These are phyloP conservation scores for Ceratopteris richardii DNA, from an alignment of 75 land plant species.

Conservation along the genomic window DNA sequence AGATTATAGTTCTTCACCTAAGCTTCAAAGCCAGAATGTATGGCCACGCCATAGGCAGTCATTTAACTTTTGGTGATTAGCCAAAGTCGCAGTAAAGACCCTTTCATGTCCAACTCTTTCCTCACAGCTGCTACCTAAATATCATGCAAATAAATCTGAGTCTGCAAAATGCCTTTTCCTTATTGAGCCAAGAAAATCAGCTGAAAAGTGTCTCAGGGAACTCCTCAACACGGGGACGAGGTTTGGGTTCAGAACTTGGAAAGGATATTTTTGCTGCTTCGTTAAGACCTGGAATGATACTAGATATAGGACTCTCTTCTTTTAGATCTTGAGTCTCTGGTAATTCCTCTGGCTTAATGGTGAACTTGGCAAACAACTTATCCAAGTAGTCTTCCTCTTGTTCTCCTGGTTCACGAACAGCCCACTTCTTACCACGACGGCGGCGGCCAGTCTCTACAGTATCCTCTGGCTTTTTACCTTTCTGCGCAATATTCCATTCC, in stretches of 20 bases:
- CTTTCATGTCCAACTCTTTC: too few relatives aligned
- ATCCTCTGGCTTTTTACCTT: neutral
- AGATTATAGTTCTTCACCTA: too few relatives aligned
- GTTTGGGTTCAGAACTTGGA: neutral
- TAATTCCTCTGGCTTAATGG: neutral
- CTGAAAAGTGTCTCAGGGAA: slow-evolving; percentile 4
- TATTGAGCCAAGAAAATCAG: too few relatives aligned
- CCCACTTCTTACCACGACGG: neutral
- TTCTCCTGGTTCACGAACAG: neutral
- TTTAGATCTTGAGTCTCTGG: neutral
- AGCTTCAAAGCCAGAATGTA: too few relatives aligned
- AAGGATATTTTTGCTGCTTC: neutral
- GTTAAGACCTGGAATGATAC: too few relatives aligned
- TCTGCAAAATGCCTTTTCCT: too few relatives aligned
- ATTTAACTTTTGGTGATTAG: too few relatives aligned
- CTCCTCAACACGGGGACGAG: slow-evolving; percentile 1
- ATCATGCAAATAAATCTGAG: too few relatives aligned
- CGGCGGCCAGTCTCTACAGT: neutral
- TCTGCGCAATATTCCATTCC: slow-evolving; percentile 3
- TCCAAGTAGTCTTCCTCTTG: slow-evolving; percentile 1
- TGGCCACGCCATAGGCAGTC: too few relatives aligned
- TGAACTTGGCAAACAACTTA: slow-evolving; percentile 6
- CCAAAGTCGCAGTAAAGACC: too few relatives aligned
- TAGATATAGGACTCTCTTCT: neutral
- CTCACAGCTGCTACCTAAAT: too few relatives aligned